Conservation (phyloP, 202 grass and related monocot genomes). For the Saccharum hybrid region DNA sequence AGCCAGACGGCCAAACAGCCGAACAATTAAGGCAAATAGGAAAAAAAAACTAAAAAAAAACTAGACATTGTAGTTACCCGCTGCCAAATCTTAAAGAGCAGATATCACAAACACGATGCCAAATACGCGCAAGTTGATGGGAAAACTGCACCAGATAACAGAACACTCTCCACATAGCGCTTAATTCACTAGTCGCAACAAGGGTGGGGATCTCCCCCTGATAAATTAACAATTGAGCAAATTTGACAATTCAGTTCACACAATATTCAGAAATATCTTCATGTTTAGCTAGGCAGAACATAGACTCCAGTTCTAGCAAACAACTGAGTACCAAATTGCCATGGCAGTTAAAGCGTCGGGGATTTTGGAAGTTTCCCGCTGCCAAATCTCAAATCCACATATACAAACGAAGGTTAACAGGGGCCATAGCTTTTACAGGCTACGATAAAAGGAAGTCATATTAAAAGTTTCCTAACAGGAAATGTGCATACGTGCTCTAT, state of each 20-base stretch:
- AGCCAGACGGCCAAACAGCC: background rate
- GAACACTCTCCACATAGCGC: background rate
- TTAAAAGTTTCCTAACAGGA: slow-evolving; percentile 11
- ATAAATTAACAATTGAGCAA: background rate
- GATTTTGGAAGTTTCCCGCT: background rate
- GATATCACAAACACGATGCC: background rate
- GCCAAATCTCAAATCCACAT: slow-evolving; percentile 10
- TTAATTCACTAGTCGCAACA: background rate
- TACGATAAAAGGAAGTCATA: background rate
- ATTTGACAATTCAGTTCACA: background rate
- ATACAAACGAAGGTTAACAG: slow-evolving; percentile 1
- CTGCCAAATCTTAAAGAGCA: background rate
- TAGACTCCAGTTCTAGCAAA: background rate
- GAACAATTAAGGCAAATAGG: too few relatives aligned
- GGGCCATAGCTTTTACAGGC: background rate
- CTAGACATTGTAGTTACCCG: background rate
- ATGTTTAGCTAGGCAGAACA: background rate
- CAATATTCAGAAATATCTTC: background rate
- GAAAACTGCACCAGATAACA: background rate
- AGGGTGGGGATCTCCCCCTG: background rate
- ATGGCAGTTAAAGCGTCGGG: background rate
- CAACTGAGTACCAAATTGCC: background rate
- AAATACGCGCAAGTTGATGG: background rate
- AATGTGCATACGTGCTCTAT: slow-evolving; percentile 32
- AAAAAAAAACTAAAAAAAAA: too few relatives aligned